Conservation (phyloP, 768 basidiomycete genomes). For the Lactifluus hygrophoroides region DNA sequence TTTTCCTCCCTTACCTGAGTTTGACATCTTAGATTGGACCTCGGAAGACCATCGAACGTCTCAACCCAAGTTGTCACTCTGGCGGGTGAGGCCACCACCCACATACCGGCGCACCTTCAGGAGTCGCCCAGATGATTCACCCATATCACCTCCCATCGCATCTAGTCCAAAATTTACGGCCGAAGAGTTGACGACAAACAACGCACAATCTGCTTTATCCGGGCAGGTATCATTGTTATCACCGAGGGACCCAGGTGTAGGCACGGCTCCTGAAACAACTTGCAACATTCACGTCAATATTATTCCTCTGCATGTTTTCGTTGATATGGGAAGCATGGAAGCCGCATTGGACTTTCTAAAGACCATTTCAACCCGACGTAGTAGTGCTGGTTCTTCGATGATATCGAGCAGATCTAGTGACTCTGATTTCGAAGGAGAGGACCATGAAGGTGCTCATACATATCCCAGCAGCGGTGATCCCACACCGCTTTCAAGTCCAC, state of each 20-base stretch:
- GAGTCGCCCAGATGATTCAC: background rate
- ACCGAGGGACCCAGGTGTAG: background rate
- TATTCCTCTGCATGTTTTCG: constrained; percentile 65
- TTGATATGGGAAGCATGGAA: constrained; percentile 50
- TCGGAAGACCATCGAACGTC: constrained; percentile 30
- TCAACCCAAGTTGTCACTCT: constrained; percentile 50
- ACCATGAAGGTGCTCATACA: background rate
- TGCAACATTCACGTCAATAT: constrained; percentile 33
- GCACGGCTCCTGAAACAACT: background rate
- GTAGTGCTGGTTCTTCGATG: background rate
- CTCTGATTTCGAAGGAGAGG: constrained; percentile 1
- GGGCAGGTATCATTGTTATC: constrained; percentile 16
- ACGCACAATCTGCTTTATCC: constrained; percentile 14
- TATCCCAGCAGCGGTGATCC: background rate
- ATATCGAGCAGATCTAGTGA: background rate
- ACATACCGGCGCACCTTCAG: constrained; percentile 4
- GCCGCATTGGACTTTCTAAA: constrained; percentile 42
- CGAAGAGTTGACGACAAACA: background rate
- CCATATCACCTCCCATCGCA: background rate
- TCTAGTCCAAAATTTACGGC: background rate
- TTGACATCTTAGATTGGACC: constrained; percentile 61
- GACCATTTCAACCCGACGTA: constrained; percentile 26
- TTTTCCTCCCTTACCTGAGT: constrained; percentile 36
- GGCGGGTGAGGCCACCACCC: constrained; percentile 41
- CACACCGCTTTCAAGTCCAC: constrained; percentile 10